These are phyloP conservation scores for Zygosaccharomyces lentus DNA, from an alignment of 805 yeast genomes.

Conservation along the genomic window DNA sequence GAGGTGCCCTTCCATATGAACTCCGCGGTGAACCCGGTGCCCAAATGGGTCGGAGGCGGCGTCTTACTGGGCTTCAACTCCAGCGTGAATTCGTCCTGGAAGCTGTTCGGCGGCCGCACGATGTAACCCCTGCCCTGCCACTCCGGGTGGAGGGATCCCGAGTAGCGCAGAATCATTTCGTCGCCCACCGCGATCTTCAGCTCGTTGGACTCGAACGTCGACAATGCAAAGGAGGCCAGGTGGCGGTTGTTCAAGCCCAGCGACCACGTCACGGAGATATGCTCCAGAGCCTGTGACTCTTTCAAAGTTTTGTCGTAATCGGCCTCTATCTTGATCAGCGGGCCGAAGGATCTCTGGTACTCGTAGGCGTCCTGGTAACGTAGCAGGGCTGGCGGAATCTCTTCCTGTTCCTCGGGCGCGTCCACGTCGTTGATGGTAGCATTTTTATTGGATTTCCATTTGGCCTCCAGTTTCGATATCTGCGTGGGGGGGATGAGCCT, in stretches of 20 bases:
- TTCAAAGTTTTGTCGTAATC: conserved; percentile 70
- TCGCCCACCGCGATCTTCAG: conserved; percentile 80
- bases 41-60: conserved; percentile 50
- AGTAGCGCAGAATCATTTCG: conserved; percentile 64
- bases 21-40: conserved; percentile 72
- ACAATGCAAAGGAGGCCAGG: conserved; percentile 62
- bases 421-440: conserved; percentile 70
- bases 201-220: conserved; percentile 61
- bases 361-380: conserved; percentile 79
- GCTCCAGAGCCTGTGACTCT: conserved; percentile 73
- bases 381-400: conserved; percentile 66
- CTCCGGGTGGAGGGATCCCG: conserved; percentile 50
- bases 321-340: conserved; percentile 75
- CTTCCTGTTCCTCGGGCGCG: conserved; percentile 48
- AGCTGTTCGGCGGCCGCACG: conserved; percentile 62
- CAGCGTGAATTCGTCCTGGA: conserved; percentile 63
- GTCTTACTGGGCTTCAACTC: conserved; percentile 50
- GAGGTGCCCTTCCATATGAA: conserved; percentile 87
- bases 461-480: conserved; percentile 67
- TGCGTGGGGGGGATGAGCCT: conserved; percentile 57
- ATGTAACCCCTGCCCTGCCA: conserved; percentile 78
- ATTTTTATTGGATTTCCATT: conserved; percentile 70
- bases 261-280: conserved; percentile 71
- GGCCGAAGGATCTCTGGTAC: conserved; percentile 81
- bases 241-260: conserved; percentile 59